A percentile compares a stretch with the other conserved stretches of the same genome.
These are phyloP conservation scores for Flaveria robusta DNA, from an alignment of 129 eudicot species.

Conservation along the genomic window DNA sequence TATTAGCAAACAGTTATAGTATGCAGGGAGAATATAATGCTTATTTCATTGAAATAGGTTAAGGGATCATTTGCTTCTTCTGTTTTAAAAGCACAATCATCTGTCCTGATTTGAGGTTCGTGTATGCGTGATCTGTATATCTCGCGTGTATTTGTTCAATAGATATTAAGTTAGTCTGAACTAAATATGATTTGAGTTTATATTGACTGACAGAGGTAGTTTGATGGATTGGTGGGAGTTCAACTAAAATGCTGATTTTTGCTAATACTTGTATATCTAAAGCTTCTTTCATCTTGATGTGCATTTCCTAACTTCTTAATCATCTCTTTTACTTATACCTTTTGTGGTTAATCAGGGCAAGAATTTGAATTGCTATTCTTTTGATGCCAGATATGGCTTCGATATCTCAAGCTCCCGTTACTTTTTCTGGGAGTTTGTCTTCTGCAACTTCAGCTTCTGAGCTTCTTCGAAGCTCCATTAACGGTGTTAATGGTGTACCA, in stretches of 20 bases:
- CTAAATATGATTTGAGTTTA: neutral
- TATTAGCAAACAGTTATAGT: constrained; percentile 1
- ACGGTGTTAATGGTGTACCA: constrained; percentile 60
- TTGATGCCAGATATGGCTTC: constrained; percentile 58
- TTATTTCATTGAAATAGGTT: neutral
- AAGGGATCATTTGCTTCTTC: neutral
- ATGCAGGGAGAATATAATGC: neutral
- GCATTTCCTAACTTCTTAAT: constrained; percentile 8
- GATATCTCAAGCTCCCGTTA: constrained; percentile 49
- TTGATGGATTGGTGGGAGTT: constrained; percentile 16
- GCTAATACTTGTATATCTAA: constrained; percentile 13
- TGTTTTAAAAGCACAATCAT: constrained; percentile 6
- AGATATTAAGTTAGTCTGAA: neutral
- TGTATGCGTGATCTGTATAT: neutral
- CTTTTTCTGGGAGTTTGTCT: constrained; percentile 52
- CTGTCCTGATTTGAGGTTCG: neutral
- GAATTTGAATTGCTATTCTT: constrained; percentile 31
- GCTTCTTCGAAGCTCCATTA: constrained; percentile 67
- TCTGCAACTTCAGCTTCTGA: constrained; percentile 67
- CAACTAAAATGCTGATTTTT: constrained; percentile 33
- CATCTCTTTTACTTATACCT: constrained; percentile 1
- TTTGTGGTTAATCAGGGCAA: constrained; percentile 25
- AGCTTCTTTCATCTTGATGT: constrained; percentile 27
- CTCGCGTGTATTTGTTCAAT: neutral
- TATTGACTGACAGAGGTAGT: too few relatives aligned